Evolutionary conservation across 2,329 filamentous ascomycete species (phyloP).

Genomic region (Colletotrichum sp.): DNA sequence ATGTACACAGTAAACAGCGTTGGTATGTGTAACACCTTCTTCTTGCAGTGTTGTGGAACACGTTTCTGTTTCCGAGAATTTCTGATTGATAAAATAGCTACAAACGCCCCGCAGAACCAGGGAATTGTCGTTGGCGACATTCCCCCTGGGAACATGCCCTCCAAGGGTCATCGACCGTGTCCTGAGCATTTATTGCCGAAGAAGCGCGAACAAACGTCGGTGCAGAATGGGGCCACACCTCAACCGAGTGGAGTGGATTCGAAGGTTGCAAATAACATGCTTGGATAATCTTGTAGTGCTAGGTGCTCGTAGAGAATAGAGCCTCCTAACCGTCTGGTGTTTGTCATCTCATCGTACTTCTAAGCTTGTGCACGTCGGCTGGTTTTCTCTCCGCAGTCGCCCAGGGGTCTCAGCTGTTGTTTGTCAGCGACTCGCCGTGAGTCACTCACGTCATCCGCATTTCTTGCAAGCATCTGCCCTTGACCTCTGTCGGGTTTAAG

Average conservation of each 20-base stretch:
- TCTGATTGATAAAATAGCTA: neutral
- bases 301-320: neutral
- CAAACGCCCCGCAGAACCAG: neutral
- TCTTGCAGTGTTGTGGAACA: fast-evolving
- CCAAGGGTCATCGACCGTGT: neutral
- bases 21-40: neutral
- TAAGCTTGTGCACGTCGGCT: neutral
- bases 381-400: neutral
- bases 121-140: neutral
- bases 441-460: neutral
- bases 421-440: neutral
- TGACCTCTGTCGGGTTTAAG: neutral
- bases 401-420: neutral
- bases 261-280: neutral
- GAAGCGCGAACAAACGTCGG: neutral
- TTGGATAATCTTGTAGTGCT: neutral
- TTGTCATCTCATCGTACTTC: neutral
- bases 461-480: neutral
- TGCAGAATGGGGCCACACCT: neutral
- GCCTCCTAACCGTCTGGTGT: neutral
- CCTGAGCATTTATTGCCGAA: neutral
- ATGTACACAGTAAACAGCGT: neutral
- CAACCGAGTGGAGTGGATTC: neutral
- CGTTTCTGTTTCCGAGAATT: fast-evolving
- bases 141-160: neutral